A percentile compares a stretch with the other conserved stretches of the same genome.
These are phyloP conservation scores for Penicillium sp. DNA, from an alignment of 2,329 filamentous ascomycete genomes.

Conservation along the genomic window DNA sequence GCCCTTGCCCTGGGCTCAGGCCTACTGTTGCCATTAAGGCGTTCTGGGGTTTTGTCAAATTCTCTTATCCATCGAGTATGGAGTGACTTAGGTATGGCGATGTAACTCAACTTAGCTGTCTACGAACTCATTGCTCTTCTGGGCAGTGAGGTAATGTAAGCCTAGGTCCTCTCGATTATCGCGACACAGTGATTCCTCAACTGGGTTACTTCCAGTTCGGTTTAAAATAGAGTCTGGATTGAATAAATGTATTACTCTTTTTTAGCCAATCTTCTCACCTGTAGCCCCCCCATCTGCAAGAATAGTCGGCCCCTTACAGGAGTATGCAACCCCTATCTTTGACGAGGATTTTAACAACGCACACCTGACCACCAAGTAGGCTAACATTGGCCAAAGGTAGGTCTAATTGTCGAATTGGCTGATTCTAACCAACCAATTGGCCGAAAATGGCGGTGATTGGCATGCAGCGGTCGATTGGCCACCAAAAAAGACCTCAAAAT, in stretches of 20 bases:
- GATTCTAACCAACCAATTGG: too few relatives aligned
- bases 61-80: conserved; percentile 16
- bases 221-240: background rate
- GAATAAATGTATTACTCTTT: background rate
- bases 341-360: too few relatives aligned
- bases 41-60: background rate
- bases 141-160: background rate
- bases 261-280: background rate
- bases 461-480: too few relatives aligned
- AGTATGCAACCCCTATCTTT: too few relatives aligned
- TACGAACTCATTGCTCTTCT: background rate
- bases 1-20: background rate
- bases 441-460: too few relatives aligned
- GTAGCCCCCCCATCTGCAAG: background rate
- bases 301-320: background rate
- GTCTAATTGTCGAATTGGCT: too few relatives aligned
- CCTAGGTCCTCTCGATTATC: background rate
- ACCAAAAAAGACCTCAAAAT: too few relatives aligned
- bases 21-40: background rate
- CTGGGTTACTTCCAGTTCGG: background rate
- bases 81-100: conserved; percentile 2
- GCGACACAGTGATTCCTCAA: background rate
- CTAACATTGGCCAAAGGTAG: too few relatives aligned
- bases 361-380: too few relatives aligned
- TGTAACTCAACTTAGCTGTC: background rate